A percentile compares a stretch with the other conserved stretches of the same genome.
These are phyloP conservation scores for Coffea humblotiana DNA, from an alignment of 305 asterid genomes.

Conservation along the genomic window DNA sequence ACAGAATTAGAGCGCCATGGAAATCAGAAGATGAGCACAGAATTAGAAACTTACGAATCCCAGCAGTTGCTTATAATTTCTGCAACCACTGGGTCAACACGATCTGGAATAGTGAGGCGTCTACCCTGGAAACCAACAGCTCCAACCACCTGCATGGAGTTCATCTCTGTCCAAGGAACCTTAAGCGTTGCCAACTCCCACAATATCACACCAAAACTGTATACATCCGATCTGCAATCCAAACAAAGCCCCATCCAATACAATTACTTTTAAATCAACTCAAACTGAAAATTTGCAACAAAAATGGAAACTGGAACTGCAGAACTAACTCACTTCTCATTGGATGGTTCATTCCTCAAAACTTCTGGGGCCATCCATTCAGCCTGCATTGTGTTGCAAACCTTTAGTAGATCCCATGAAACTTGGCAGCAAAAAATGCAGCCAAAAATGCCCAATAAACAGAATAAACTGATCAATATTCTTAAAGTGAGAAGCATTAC, in stretches of 20 bases:
- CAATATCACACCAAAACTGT: conserved; percentile 90
- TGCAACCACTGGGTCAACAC: conserved; percentile 71
- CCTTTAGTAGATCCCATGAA: conserved; percentile 16
- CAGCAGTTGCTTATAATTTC: conserved; percentile 80
- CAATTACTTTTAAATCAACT: not conserved
- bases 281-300: not conserved
- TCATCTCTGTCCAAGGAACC: conserved; percentile 94
- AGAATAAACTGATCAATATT: conserved; percentile 11
- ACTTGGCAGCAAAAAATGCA: conserved; percentile 6
- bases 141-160: conserved; percentile 99
- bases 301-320: not conserved
- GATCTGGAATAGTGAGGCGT: conserved; percentile 70
- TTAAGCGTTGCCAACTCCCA: conserved; percentile 96
- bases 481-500: conserved; percentile 41
- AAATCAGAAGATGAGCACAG: not conserved
- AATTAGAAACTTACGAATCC: conserved; percentile 50
- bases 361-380: conserved; percentile 99
- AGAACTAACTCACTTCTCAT: conserved; percentile 54
- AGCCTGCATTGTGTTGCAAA: conserved; percentile 57
- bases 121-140: conserved; percentile 97
- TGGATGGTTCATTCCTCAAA: conserved; percentile 88
- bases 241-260: not conserved
- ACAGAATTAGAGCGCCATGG: not conserved
- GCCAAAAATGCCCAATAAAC: conserved; percentile 1
- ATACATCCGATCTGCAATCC: conserved; percentile 84